phyloP scores from a whole-genome alignment of 2,329 filamentous ascomycete genomes.

The Beauveria caledonica region DNA sequence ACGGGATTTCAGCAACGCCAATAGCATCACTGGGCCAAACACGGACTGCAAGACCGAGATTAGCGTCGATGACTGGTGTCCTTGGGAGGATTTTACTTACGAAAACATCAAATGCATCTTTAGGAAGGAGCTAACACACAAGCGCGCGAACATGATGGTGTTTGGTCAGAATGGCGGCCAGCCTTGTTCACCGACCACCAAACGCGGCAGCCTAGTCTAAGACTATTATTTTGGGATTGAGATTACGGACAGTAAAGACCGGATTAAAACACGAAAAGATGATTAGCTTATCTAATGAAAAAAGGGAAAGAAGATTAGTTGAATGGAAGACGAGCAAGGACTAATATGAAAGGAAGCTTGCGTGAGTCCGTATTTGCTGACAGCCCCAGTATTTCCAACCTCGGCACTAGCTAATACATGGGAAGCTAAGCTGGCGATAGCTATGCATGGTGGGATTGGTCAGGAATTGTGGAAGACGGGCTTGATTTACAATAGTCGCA shows the following conservation, averaged over 20 bases:
- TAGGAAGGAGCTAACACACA: not conserved
- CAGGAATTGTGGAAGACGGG: not conserved
- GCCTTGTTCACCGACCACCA: not conserved
- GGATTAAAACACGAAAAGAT: constrained; percentile 17
- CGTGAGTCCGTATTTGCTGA: not conserved
- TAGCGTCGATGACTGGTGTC: not conserved
- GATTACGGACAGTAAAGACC: constrained; percentile 13
- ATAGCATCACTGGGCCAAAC: not conserved
- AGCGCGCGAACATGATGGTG: not conserved
- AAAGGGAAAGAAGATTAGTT: not conserved
- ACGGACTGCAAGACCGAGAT: not conserved
- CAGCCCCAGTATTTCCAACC: not conserved
- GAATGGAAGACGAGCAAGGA: too few species aligned
- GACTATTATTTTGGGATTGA: too few species aligned
- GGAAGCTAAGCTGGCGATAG: not conserved
- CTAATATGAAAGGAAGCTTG: not conserved
- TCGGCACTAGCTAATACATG: not conserved
- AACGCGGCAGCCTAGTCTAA: constrained; percentile 13
- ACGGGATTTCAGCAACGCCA: not conserved
- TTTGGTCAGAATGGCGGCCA: not conserved
- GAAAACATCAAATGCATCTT: not conserved
- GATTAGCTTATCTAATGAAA: not conserved
- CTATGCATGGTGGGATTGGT: not conserved
- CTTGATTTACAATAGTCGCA: too few species aligned
- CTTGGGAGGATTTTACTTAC: not conserved